phyloP scores from a whole-genome alignment of 495 filamentous ascomycete species.

The Amniculicola lignicola region DNA sequence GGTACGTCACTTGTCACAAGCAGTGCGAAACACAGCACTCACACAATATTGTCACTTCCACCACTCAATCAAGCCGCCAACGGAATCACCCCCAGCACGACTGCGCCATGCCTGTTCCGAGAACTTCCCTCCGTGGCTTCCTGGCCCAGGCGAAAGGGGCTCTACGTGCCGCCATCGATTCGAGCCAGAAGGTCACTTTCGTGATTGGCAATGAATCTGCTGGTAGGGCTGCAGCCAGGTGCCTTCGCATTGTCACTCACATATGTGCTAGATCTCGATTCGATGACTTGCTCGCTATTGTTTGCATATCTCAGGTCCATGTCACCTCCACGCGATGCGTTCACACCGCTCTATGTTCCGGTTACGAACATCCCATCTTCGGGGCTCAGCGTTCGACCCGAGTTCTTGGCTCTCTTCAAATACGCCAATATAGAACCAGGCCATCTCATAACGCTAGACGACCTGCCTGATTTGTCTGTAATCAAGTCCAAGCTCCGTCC shows the following conservation, averaged over 20 bases:
- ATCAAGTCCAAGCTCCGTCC: constrained; percentile 38
- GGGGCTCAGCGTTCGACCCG: constrained; percentile 72
- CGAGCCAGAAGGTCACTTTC: constrained; percentile 49
- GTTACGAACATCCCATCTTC: constrained; percentile 70
- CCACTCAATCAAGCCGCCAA: neutral
- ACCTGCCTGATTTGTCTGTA: constrained; percentile 40
- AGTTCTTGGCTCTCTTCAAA: constrained; percentile 57
- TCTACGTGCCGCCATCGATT: constrained; percentile 29
- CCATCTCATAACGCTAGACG: constrained; percentile 47
- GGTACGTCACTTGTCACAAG: too few species aligned
- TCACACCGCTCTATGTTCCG: constrained; percentile 65
- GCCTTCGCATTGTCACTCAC: constrained; percentile 2
- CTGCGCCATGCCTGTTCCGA: constrained; percentile 26
- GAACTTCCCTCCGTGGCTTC: constrained; percentile 37
- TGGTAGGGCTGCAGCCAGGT: constrained; percentile 47
- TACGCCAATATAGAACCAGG: constrained; percentile 41
- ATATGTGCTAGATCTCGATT: constrained; percentile 72
- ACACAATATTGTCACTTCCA: too few species aligned
- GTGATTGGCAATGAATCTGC: constrained; percentile 74
- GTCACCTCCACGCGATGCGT: constrained; percentile 45
- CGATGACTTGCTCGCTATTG: constrained; percentile 78
- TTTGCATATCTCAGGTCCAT: constrained; percentile 75
- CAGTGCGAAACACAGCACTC: too few species aligned
- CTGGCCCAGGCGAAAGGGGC: constrained; percentile 35
- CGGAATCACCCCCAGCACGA: neutral